Evolutionary conservation across 805 yeast species (phyloP).

Genomic region (Metschnikowia gelsemii): DNA sequence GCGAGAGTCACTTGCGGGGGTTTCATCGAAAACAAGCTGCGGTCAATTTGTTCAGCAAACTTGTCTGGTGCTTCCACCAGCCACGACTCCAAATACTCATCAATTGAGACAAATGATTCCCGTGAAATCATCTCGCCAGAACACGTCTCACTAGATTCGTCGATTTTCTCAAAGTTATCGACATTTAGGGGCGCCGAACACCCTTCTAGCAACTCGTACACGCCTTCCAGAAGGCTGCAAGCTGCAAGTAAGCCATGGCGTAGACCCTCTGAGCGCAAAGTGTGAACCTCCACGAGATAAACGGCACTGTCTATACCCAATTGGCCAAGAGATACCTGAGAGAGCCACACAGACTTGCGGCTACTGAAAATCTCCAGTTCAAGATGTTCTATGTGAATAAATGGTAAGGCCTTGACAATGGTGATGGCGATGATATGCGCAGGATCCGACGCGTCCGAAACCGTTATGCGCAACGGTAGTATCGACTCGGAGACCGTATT

Average conservation of each 20-base stretch:
- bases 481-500: neutral
- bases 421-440: conserved; percentile 6
- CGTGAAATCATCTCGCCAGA: neutral
- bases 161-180: neutral
- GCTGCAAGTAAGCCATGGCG: conserved; percentile 11
- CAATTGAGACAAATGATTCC: neutral
- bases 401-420: conserved; percentile 10
- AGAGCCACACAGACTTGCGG: conserved; percentile 6
- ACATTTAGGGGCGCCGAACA: conserved; percentile 3
- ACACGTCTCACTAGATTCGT: neutral
- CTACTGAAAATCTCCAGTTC: conserved; percentile 6
- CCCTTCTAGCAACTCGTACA: conserved; percentile 12
- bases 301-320: neutral
- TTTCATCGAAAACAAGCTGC: conserved; percentile 19
- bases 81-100: conserved; percentile 5
- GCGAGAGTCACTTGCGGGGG: conserved; percentile 14
- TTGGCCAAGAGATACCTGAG: neutral
- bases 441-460: conserved; percentile 5
- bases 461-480: conserved; percentile 5
- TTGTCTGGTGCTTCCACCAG: neutral
- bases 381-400: conserved; percentile 5
- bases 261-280: conserved; percentile 2
- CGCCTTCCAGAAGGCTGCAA: neutral
- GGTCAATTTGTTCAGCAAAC: neutral
- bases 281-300: conserved; percentile 5